A percentile compares a stretch with the other conserved stretches of the same genome.
phyloP scores from a whole-genome alignment of 2,329 filamentous ascomycete species.

The Ophioceras dolichostomum region DNA sequence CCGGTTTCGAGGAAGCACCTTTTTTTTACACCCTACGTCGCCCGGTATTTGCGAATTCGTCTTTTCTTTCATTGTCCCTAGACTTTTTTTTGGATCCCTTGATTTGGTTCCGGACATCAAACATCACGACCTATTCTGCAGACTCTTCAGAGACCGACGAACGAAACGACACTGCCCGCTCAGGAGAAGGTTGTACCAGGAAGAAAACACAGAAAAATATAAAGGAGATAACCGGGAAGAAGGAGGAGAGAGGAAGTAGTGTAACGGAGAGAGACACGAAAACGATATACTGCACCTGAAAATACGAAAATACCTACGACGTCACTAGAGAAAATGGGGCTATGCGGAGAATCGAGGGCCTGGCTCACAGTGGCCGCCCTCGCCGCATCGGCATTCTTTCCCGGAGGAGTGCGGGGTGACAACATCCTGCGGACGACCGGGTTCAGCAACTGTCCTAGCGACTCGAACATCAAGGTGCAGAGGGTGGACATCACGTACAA shows the following conservation, averaged over 20 bases:
- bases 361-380: constrained; percentile 9
- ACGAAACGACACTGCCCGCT: no score
- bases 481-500: constrained; percentile 70
- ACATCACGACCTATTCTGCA: no score
- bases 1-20: constrained; percentile 10
- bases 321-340: not conserved
- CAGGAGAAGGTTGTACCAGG: no score
- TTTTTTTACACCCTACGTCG: constrained; percentile 1
- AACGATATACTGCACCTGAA: no score
- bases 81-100: no score
- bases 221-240: no score
- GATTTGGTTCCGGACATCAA: no score
- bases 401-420: constrained; percentile 42
- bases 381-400: constrained; percentile 15
- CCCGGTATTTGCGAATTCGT: not conserved
- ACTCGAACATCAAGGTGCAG: constrained; percentile 53
- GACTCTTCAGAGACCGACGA: no score
- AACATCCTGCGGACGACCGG: constrained; percentile 71
- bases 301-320: no score
- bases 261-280: no score
- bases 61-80: not conserved
- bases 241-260: no score
- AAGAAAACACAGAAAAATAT: no score
- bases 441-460: constrained; percentile 60
- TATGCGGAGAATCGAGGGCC: constrained; percentile 6